phyloP scores from a whole-genome alignment of 2,329 filamentous ascomycete genomes.

The Penicillium paneum region DNA sequence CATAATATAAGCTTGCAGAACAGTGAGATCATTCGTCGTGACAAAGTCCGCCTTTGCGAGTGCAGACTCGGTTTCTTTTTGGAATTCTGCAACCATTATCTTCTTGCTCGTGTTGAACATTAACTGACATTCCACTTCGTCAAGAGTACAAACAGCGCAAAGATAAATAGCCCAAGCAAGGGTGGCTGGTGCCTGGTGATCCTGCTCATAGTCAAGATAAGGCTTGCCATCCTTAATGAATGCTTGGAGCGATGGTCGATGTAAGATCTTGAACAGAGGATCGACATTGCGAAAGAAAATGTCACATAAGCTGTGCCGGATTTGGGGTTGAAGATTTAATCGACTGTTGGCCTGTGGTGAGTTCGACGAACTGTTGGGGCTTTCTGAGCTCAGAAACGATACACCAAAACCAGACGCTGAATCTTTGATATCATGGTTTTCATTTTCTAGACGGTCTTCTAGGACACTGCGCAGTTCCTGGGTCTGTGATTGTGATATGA shows the following conservation, averaged over 20 bases:
- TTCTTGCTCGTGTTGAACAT: conserved; percentile 22
- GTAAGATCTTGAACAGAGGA: conserved; percentile 33
- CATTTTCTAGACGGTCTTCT: conserved; percentile 19
- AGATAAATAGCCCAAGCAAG: conserved; percentile 28
- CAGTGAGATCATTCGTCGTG: conserved; percentile 32
- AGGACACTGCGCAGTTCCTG: conserved; percentile 22
- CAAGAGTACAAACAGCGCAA: conserved; percentile 26
- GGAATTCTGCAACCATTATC: conserved; percentile 20
- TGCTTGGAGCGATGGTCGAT: conserved; percentile 27
- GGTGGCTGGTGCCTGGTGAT: conserved; percentile 26
- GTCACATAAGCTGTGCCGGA: conserved; percentile 20
- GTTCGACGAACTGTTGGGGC: conserved; percentile 11
- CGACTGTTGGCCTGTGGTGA: conserved; percentile 9
- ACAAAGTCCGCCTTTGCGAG: conserved; percentile 28
- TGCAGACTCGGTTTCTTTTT: conserved; percentile 24
- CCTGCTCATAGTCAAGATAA: conserved; percentile 31
- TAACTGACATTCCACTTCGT: conserved; percentile 22
- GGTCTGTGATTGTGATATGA: conserved; percentile 4
- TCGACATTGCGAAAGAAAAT: conserved; percentile 30
- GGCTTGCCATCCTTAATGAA: conserved; percentile 26
- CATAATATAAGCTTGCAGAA: conserved; percentile 33
- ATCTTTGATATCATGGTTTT: conserved; percentile 6
- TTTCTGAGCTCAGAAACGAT: conserved; percentile 18
- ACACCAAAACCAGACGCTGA: conserved; percentile 7
- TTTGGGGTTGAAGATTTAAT: conserved; percentile 11